Conservation (phyloP, 164 flowering plant species). For the Protea cynaroides region DNA sequence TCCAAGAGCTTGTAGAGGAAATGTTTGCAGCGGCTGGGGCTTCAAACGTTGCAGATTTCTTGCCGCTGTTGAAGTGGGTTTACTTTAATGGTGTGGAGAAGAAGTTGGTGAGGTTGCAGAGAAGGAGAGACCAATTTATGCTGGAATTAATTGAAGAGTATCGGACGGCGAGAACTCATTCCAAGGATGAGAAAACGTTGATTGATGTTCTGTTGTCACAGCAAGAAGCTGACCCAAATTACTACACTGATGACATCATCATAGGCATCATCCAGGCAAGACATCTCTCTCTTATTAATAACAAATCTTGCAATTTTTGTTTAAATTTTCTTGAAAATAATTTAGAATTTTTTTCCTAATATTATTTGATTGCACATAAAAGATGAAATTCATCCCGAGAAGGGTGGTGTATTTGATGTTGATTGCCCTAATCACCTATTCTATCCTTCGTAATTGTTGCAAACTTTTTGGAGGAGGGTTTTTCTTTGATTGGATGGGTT, state of each 20-base stretch:
- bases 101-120: slow-evolving; percentile 16
- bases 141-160: slow-evolving; percentile 37
- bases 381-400: no score
- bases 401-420: no score
- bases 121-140: slow-evolving; percentile 34
- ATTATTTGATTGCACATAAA: no score
- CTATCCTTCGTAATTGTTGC: no score
- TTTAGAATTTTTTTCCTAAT: no score
- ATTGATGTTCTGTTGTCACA: slow-evolving; percentile 21
- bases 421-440: no score
- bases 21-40: slow-evolving; percentile 6
- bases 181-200: slow-evolving; percentile 10
- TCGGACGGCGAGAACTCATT: not conserved
- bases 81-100: slow-evolving; percentile 20
- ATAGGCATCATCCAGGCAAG: slow-evolving; percentile 36
- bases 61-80: slow-evolving; percentile 28
- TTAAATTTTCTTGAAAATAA: no score
- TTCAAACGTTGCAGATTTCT: slow-evolving; percentile 21
- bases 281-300: not conserved
- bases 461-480: no score
- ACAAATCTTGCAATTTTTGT: no score
- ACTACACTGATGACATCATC: slow-evolving; percentile 40
- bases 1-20: slow-evolving; percentile 21
- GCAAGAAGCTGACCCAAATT: slow-evolving; percentile 29
- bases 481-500: no score